Base-by-base conservation (phyloP, 1,284 basidiomycete genomes). In the Ceratobasidium sp. region DNA sequence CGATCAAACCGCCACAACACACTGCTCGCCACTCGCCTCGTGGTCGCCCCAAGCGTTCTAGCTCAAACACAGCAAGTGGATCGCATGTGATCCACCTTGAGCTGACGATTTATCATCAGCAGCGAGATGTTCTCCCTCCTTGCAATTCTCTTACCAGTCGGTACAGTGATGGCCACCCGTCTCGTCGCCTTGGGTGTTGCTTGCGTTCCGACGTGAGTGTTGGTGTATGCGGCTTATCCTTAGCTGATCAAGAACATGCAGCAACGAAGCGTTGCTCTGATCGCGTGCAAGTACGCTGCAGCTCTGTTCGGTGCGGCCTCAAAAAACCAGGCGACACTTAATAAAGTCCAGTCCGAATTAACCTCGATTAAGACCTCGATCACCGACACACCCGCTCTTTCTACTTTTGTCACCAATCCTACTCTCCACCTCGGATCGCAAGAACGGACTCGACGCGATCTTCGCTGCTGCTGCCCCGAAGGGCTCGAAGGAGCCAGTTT, bases 231-330 rank as follows among this genome's bases (percentile, higher is more conserved):
- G 15, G 5, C 31, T 26, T 17, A 31, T 47, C 4, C 26, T 39
- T 13, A 17, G 45, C 49, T 71, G 10, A 60, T 45, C 20, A 3
- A 1, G n/a, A n/a, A n/a, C n/a, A n/a, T n/a, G n/a, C 69, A 74
- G 33, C 69, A 74, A 45, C 69, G 69, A 13, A 47, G 63, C 63
- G 92, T 90, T 69, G 93, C 92, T 45, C 85, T 88, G 78, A 91
- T 94, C 80, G 90, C 94, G 61, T 86, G 90, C 84, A 99, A 98
- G 86, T 99, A 99, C 86, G 97, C 98, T 79, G 93, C 94, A 77
- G 97, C 98, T 35, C 90, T 94, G 80, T 99, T 94, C 86, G 90
- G 92, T 73, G 97, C 97, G 74, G 96, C 98, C 23, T 88, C 91
- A 82, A 94, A 96, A 87, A 94, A 93, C 3, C 90, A 93, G 51